Conservation (phyloP, 768 basidiomycete species). For the Macrolepiota albuminosa region DNA sequence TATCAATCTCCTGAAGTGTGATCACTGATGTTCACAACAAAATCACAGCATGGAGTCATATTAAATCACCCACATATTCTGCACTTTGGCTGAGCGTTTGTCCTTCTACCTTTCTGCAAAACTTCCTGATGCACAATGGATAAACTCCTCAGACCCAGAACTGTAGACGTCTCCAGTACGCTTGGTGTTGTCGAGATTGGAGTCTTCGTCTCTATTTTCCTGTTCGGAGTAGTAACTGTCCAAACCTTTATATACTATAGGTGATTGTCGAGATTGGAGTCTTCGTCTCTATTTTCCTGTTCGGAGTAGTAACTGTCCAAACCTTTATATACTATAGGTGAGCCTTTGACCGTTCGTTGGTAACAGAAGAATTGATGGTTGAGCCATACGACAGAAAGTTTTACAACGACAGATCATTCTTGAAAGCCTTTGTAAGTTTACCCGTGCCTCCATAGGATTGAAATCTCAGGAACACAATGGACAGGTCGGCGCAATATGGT, state of each 20-base stretch:
- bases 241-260: neutral
- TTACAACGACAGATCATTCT: too few species aligned
- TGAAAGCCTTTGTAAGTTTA: too few species aligned
- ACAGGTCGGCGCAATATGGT: too few species aligned
- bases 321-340: neutral
- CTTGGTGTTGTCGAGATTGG: neutral
- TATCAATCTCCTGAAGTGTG: too few species aligned
- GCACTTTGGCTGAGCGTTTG: neutral
- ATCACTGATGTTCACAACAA: too few species aligned
- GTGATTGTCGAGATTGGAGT: neutral
- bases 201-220: neutral
- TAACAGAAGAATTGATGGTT: too few species aligned
- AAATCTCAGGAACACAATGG: too few species aligned
- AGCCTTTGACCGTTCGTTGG: neutral
- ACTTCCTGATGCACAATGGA: neutral
- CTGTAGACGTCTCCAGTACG: neutral
- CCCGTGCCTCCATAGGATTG: too few species aligned
- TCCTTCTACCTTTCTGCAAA: neutral
- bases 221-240: neutral
- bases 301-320: neutral
- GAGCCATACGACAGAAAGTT: neutral
- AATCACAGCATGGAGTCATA: too few species aligned
- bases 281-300: neutral
- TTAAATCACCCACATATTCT: neutral
- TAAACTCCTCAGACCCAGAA: neutral